Percentiles rank a stretch among this genome's conserved stretches.
phyloP scores from a whole-genome alignment of 176 grass and related monocot species.

The Dendrocalamus sinicus region DNA sequence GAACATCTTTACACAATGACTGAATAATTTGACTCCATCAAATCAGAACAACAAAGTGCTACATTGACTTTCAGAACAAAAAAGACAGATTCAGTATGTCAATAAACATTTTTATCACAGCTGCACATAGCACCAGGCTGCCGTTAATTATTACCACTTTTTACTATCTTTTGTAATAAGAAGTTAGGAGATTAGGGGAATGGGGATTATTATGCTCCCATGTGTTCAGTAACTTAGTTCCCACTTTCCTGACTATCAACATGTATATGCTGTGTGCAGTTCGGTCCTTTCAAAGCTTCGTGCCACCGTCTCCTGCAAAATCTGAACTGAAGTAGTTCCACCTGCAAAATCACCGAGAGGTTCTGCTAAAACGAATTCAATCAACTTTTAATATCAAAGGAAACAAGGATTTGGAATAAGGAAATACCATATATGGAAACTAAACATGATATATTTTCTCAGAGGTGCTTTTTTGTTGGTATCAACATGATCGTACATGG shows the following conservation, averaged over 20 bases:
- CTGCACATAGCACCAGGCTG: background rate
- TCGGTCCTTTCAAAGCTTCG: conserved; percentile 47
- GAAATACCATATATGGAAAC: too few species aligned
- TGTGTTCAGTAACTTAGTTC: background rate
- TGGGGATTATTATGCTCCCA: background rate
- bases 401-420: too few species aligned
- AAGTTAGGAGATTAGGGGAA: background rate
- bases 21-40: background rate
- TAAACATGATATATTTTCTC: too few species aligned
- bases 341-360: conserved; percentile 62
- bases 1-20: conserved; percentile 17
- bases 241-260: background rate
- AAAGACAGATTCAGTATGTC: background rate
- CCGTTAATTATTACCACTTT: background rate
- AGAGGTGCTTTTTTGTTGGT: too few species aligned
- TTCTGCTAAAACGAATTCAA: conserved; percentile 21
- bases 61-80: background rate
- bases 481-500: too few species aligned
- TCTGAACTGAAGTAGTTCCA: conserved; percentile 35
- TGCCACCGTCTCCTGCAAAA: conserved; percentile 32
- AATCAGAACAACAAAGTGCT: background rate
- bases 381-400: too few species aligned
- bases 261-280: conserved; percentile 41
- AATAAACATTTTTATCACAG: background rate
- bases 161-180: background rate